Percentiles rank a stretch among this genome's conserved stretches.
Evolutionary conservation across 2,329 filamentous ascomycete genomes (phyloP).

Genomic region (Phialophora tarda): DNA sequence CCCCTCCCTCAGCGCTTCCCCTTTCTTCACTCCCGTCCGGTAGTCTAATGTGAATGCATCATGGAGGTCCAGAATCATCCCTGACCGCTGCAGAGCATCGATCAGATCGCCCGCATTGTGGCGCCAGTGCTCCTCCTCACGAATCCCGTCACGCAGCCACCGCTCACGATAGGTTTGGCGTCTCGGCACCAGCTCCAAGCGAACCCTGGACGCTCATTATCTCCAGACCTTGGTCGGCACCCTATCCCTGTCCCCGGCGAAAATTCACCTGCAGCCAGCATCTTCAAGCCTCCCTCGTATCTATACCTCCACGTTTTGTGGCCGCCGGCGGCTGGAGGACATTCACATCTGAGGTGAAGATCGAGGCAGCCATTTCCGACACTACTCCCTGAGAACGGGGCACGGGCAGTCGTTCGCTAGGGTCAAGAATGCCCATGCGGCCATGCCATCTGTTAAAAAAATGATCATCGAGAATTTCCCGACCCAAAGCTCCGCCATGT

Average conservation of each 20-base stretch:
- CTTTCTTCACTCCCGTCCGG: neutral
- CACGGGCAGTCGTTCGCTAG: conserved; percentile 4
- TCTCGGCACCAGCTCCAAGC: conserved; percentile 5
- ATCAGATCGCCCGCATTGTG: neutral
- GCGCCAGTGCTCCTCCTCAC: neutral
- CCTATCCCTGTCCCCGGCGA: conserved; percentile 2
- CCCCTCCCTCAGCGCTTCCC: neutral
- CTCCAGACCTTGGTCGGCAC: conserved; percentile 15
- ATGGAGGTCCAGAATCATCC: neutral
- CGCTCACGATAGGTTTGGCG: conserved; percentile 1
- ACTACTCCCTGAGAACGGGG: neutral
- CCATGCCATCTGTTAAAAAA: neutral
- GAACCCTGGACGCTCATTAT: conserved; percentile 16
- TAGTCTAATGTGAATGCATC: neutral
- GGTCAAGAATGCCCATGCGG: conserved; percentile 17
- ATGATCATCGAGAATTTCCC: neutral
- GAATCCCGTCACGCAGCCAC: conserved; percentile 3
- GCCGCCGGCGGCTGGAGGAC: conserved; percentile 9
- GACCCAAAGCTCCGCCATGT: conserved; percentile 1
- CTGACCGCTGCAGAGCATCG: conserved; percentile 3
- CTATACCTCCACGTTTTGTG: conserved; percentile 1
- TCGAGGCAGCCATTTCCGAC: neutral
- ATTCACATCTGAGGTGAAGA: conserved; percentile 1
- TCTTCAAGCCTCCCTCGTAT: conserved; percentile 7
- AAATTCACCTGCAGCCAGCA: conserved; percentile 6